phyloP scores from a whole-genome alignment of 805 yeast genomes.

The Saccharomycopsis fibuligera region DNA sequence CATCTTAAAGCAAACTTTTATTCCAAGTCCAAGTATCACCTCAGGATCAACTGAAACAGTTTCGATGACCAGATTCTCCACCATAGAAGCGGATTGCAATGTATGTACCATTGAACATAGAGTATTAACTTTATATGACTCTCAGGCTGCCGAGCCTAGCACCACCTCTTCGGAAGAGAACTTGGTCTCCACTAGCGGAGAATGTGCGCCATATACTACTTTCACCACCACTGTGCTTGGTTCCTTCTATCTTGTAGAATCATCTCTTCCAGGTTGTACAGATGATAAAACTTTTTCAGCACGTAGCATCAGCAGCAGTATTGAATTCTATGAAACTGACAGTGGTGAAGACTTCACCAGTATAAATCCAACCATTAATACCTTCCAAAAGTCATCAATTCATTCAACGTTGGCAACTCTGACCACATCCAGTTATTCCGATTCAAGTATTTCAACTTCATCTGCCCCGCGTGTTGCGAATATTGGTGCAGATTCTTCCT shows the following conservation, averaged over 20 bases:
- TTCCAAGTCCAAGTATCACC: conserved; percentile 19
- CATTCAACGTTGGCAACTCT: background rate
- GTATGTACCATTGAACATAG: conserved; percentile 13
- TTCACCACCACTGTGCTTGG: conserved; percentile 17
- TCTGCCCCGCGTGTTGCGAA: conserved; percentile 11
- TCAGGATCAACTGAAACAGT: conserved; percentile 12
- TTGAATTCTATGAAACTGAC: background rate
- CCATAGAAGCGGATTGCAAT: conserved; percentile 22
- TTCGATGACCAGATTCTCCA: conserved; percentile 24
- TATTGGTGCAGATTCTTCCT: conserved; percentile 23
- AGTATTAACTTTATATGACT: conserved; percentile 21
- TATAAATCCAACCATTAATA: too few relatives aligned
- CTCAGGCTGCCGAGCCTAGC: conserved; percentile 12
- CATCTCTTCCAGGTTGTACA: conserved; percentile 8
- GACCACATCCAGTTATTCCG: background rate
- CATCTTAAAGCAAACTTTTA: conserved; percentile 8
- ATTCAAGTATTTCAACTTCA: background rate
- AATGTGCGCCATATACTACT: conserved; percentile 11
- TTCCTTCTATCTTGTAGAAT: conserved; percentile 16
- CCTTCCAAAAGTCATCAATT: too few relatives aligned
- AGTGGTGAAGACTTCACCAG: too few relatives aligned
- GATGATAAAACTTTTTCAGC: background rate
- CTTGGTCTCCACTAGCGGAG: conserved; percentile 18
- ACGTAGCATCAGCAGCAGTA: background rate
- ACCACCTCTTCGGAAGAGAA: too few relatives aligned